Evolutionary conservation across 2,329 filamentous ascomycete genomes (phyloP), one percentile per base, ranked within the genome.

Genomic region (Neocatenulostroma microsporum): DNA sequence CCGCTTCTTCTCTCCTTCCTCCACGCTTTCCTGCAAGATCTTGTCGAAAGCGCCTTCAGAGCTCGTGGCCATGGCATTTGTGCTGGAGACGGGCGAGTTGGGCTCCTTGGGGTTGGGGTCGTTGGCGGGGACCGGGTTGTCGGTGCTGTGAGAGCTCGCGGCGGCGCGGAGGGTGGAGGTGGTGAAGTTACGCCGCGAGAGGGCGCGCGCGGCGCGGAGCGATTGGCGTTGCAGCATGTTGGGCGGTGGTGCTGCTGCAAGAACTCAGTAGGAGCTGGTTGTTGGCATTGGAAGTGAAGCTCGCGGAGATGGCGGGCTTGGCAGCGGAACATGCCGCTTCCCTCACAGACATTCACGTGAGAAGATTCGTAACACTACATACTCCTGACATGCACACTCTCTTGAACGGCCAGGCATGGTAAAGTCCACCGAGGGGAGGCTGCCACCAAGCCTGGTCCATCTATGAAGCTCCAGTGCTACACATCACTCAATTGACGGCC

Each of bases 41-140:
- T 62, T 60, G 51, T 78, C 74, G 46, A 64, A 62, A n/a, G 60
- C 57, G 24, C 67, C 67, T 37, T 61, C 66, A 46, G 63, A 69
- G 48, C 49, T 71, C 46, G 59, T 73, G 53, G 76, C 69, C 13
- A 68, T 58, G 41, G 71, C 74, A 62, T 81, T 81, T 56, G 74
- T 78, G 51, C 67, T 69, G 37, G 76, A 78, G 46, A 79, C 70
- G 55, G 57, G 56, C 45, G 50, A 55, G 47, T 40, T 53, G 62
- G 47, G 67, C 63, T 48, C 67, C 51, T 44, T 63, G 60, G 45
- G 62, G 40, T 73, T 76, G 37, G 70, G 72, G 66, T 79, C 70
- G 61, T 80, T 81, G 59, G 73, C 88, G 0, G 79, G 62, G 6
- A 88, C 39, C 0, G 64, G 62, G 49, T 63, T 68, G 41, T 69